Percentiles rank a stretch among this genome's conserved stretches.
Evolutionary conservation across 192 early-diverging fungal species (phyloP).

Genomic region (Diversispora epigaea): DNA sequence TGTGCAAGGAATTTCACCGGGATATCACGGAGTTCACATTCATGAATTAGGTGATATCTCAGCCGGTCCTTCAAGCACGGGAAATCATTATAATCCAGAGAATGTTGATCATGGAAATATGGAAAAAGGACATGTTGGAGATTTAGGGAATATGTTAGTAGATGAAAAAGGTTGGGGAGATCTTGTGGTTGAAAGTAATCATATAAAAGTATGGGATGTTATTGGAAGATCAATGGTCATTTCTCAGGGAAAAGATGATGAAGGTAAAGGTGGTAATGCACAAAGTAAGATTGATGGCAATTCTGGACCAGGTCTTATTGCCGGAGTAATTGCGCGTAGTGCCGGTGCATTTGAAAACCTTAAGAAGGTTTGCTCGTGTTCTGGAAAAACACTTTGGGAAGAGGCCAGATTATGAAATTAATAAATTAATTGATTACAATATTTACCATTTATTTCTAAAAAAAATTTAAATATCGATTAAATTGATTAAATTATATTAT

Average conservation of each 20-base stretch:
- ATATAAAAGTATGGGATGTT: conserved; percentile 84
- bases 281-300: conserved; percentile 46
- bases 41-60: conserved; percentile 83
- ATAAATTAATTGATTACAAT: neutral
- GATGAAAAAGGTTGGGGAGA: conserved; percentile 72
- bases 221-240: conserved; percentile 86
- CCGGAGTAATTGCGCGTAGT: conserved; percentile 84
- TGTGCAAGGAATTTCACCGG: conserved; percentile 65
- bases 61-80: conserved; percentile 52
- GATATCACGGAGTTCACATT: conserved; percentile 68
- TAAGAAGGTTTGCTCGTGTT: conserved; percentile 84
- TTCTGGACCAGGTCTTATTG: conserved; percentile 65
- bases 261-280: conserved; percentile 40
- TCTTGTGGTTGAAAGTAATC: conserved; percentile 66
- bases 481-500: too few relatives aligned
- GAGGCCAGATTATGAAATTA: conserved; percentile 54
- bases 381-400: conserved; percentile 85
- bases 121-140: conserved; percentile 58
- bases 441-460: too few relatives aligned
- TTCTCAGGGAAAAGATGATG: conserved; percentile 55
- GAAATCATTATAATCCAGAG: conserved; percentile 55
- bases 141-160: conserved; percentile 66
- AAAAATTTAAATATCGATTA: too few relatives aligned
- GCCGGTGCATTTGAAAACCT: conserved; percentile 90
- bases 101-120: conserved; percentile 48